Conservation (phyloP, 768 basidiomycete species). For the Dioszegia aurantiaca region DNA sequence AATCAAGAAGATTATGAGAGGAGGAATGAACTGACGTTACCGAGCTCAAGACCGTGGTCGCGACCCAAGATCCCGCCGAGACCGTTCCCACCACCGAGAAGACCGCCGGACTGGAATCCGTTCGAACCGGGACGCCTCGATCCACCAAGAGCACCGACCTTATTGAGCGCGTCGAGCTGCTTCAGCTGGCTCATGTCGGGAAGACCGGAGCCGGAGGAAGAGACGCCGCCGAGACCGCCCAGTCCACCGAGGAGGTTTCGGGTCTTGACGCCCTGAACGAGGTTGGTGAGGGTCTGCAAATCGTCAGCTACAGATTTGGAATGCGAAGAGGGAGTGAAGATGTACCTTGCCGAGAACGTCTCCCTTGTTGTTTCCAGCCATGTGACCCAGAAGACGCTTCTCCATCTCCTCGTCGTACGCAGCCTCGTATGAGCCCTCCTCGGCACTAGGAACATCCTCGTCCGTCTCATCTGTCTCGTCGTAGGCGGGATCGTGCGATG, state of each 20-base stretch:
- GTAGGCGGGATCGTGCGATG: background rate
- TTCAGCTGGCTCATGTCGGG: background rate
- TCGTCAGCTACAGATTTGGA: background rate
- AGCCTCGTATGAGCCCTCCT: background rate
- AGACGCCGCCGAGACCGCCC: background rate
- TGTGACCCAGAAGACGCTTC: background rate
- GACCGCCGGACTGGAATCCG: background rate
- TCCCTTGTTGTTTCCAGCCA: background rate
- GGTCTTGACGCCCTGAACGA: slow-evolving; percentile 8
- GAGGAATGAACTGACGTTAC: slow-evolving; percentile 4
- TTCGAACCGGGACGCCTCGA: background rate
- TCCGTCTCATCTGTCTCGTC: slow-evolving; percentile 8
- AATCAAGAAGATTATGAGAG: background rate
- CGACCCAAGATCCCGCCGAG: background rate
- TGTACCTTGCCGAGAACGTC: slow-evolving; percentile 7
- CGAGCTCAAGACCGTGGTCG: background rate
- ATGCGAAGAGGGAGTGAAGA: background rate
- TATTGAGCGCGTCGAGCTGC: slow-evolving; percentile 1
- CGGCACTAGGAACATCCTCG: background rate
- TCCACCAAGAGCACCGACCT: slow-evolving; percentile 1
- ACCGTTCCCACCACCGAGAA: background rate
- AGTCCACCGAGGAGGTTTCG: slow-evolving; percentile 6
- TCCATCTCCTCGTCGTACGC: slow-evolving; percentile 3
- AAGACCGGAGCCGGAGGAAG: background rate
- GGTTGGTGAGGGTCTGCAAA: background rate